These are phyloP conservation scores for Nymphaea colorata DNA, from an alignment of 164 flowering plant genomes.

Conservation along the genomic window DNA sequence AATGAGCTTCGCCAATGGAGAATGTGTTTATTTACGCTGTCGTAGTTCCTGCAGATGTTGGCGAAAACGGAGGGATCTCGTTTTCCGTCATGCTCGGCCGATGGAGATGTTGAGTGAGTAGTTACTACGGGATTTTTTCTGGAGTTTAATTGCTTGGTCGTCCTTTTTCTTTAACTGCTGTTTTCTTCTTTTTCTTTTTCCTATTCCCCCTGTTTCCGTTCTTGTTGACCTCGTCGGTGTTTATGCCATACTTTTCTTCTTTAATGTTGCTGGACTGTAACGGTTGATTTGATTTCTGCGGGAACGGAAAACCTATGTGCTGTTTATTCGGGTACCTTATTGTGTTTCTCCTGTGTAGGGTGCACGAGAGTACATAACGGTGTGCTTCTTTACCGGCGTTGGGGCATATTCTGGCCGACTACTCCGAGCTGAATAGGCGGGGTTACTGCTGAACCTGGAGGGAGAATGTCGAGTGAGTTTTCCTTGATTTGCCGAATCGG, in stretches of 20 bases:
- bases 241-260: not conserved
- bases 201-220: too few species aligned
- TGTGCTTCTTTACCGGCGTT: not conserved
- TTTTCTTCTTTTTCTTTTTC: not conserved
- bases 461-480: not conserved
- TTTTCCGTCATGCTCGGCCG: not conserved
- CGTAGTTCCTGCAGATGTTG: not conserved
- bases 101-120: not conserved
- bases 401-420: not conserved
- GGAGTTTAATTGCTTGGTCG: not conserved
- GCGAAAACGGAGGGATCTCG: not conserved
- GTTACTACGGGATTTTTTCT: not conserved
- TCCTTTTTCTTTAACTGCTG: not conserved
- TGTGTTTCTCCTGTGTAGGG: not conserved
- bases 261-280: not conserved
- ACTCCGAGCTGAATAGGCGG: not conserved
- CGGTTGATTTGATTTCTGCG: not conserved
- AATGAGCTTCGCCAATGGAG: not conserved
- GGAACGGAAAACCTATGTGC: not conserved
- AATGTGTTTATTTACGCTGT: not conserved
- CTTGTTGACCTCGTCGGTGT: not conserved
- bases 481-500: too few species aligned
- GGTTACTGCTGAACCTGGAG: not conserved
- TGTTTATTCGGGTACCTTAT: too few species aligned
- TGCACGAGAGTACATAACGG: not conserved